Base-by-base conservation (phyloP, 78 protist genomes). In the Chrysochromulina tobinii region DNA sequence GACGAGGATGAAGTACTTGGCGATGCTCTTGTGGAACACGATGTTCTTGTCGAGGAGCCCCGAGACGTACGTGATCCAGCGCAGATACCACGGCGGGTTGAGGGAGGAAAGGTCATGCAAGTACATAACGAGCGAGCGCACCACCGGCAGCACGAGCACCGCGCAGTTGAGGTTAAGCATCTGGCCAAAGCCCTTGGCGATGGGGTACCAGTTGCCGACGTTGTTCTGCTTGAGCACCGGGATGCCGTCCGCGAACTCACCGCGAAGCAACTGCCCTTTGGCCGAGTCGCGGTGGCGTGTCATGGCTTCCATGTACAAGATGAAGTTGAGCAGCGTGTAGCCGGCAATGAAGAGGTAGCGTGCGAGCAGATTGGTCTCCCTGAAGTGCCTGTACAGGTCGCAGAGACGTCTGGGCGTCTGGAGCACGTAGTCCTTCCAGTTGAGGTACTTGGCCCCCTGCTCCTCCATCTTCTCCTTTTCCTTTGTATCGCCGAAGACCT, bases 41-140 rank as follows among this genome's bases (percentile, higher is more conserved):
- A 97, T 91, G 86, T 94, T 96, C 90, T 96, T 94, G 84, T 97
- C 98, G 15, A 97, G 58, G 59, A 97, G 98, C 38, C 38, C 38
- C 27, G 96, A 38, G 83, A 90, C 61, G 61, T 81, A 66, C 68
- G 75, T 67, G 55, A 96, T 51, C 68, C 69, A 87, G 5, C 90
- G 55, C 48, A 14, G 9, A 7, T 0, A 38, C 94, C 94, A 81
- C 92, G 92, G 0, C 59, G 66, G 18, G 21, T 21, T 8, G 27
- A 6, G 15, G 0, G 48, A 15, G 25, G 86, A n/a, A 27, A 14
- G 91, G 20, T 14, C 2, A 53, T 69, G 93, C 21, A 53, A 17
- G 61, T 67, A 91, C n/a, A 96, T 77, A 27, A 95, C 59, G 59
- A 96, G 89, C 77, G 95, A 95, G 58, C 97, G 92, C 23, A 94